Conservation (phyloP, 1,284 basidiomycete species). For the Hemileia vastatrix region DNA sequence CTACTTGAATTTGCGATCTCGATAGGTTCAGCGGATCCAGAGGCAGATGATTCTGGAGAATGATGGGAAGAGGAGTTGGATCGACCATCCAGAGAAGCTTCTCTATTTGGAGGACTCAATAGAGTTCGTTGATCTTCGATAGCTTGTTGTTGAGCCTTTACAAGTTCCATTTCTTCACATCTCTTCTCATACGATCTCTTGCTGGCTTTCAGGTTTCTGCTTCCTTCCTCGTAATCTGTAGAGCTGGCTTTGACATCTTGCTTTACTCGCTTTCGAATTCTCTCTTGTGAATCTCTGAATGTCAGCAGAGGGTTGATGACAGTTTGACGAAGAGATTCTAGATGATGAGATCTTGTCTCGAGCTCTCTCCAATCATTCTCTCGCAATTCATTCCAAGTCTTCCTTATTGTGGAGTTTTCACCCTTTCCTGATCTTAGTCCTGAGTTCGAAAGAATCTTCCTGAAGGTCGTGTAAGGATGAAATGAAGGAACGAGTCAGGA, state of each 20-base stretch:
- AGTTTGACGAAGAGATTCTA: too few relatives aligned
- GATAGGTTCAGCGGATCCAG: background rate
- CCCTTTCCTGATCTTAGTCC: too few relatives aligned
- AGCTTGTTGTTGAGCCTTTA: slow-evolving; percentile 36
- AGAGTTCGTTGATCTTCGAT: slow-evolving; percentile 38
- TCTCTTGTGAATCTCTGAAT: too few relatives aligned
- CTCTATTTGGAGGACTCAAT: slow-evolving; percentile 19
- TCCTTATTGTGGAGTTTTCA: too few relatives aligned
- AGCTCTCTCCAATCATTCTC: too few relatives aligned
- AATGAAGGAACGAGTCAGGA: too few relatives aligned
- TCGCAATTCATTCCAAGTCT: too few relatives aligned
- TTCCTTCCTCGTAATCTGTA: background rate
- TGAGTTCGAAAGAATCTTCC: too few relatives aligned
- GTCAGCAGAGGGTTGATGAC: too few relatives aligned
- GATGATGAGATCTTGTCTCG: too few relatives aligned
- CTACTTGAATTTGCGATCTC: background rate
- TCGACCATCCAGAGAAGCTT: background rate
- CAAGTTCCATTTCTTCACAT: slow-evolving; percentile 37
- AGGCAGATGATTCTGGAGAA: slow-evolving; percentile 7
- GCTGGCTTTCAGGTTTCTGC: background rate
- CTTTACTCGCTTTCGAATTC: slow-evolving; percentile 17
- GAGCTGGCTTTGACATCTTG: slow-evolving; percentile 13
- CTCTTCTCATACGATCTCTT: slow-evolving; percentile 35
- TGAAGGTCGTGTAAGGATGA: too few relatives aligned
- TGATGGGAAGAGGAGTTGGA: background rate